Base-by-base conservation (phyloP, 164 flowering plant species). In the Vitis cinerea region DNA sequence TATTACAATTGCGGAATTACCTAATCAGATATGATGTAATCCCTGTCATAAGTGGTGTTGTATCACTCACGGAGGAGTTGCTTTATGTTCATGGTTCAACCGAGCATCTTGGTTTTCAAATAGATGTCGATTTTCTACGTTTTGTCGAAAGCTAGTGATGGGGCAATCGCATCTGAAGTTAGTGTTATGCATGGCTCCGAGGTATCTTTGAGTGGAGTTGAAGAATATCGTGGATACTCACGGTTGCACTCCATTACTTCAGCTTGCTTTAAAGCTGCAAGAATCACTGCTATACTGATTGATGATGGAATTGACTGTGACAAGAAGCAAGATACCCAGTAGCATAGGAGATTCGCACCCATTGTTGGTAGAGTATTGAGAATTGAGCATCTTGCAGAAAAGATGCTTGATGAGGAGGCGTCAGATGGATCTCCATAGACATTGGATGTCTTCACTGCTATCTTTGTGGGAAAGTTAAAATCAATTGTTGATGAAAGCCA, bases 271-370 rank as follows among this genome's bases (percentile, higher is more conserved):
- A 63, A 72, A 70, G 94, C 88, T 72, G 90, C 98, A 10, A 81
- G 78, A 70, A 81, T 91, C 15, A 81, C 91, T 64, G 85, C 82
- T 56, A 11, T 95, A 30, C 81, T 92, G 50, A 84, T 95, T 76
- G 99, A 95, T 76, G 99, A 95, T 85, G 98, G 98, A 53, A 29
- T 95, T 59, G 77, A 75, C 67, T 69, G 87, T 27, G 97, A 92
- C 72, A 88, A 88, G 71, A 88, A 63, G 87, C 81, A 75, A 51
- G 91, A 84, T 56, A 59, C 93, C 64, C 87, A 83, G 10, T 92
- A 94, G 97, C 98, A 90, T 63, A 74, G 61, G 71, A 73, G 62
- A 50, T 82, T 77, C 71, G 86, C 73, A 14, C 92, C 96, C 17
- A 44, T 71, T 80, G 89, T 89, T 68, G 84, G 88, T 67, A 82